phyloP scores from a whole-genome alignment of 2,329 filamentous ascomycete genomes.

The Fusarium sublunatum region DNA sequence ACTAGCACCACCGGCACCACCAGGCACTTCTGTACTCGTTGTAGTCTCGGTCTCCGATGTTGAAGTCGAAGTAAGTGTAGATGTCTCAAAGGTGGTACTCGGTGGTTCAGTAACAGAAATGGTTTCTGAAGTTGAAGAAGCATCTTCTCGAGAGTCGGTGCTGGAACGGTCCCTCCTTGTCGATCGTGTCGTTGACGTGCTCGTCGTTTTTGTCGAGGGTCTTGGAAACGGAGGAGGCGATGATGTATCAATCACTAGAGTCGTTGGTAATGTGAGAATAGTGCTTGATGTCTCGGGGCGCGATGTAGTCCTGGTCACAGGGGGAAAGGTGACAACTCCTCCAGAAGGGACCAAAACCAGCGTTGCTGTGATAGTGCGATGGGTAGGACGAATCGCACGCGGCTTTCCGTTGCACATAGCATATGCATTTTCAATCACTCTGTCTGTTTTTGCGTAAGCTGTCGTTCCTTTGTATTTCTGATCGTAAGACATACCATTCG shows the following conservation, averaged over 20 bases:
- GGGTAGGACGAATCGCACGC: conserved; percentile 66
- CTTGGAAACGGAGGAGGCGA: conserved; percentile 35
- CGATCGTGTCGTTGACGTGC: conserved; percentile 10
- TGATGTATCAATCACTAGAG: conserved; percentile 46
- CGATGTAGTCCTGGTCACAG: conserved; percentile 23
- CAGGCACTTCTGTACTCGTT: conserved; percentile 29
- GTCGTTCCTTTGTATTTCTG: not conserved
- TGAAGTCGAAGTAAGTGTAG: conserved; percentile 15
- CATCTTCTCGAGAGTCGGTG: conserved; percentile 3
- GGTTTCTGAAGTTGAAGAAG: conserved; percentile 2
- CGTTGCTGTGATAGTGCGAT: conserved; percentile 68
- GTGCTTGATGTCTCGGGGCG: conserved; percentile 23
- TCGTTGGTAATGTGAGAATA: conserved; percentile 43
- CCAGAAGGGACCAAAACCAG: conserved; percentile 54
- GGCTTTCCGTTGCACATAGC: conserved; percentile 66
- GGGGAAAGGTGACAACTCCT: conserved; percentile 48
- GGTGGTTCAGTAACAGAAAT: conserved; percentile 30
- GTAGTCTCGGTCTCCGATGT: conserved; percentile 28
- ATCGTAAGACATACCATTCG: conserved; percentile 46
- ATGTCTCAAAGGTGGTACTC: conserved; percentile 21
- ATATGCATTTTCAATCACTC: conserved; percentile 62
- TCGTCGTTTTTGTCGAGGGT: conserved; percentile 21
- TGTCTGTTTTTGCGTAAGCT: conserved; percentile 48
- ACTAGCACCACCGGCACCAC: conserved; percentile 20
- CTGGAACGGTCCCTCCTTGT: conserved; percentile 8